A percentile compares a stretch with the other conserved stretches of the same genome.
phyloP scores from a whole-genome alignment of 2,329 filamentous ascomycete genomes.

The Huntiella moniliformis region DNA sequence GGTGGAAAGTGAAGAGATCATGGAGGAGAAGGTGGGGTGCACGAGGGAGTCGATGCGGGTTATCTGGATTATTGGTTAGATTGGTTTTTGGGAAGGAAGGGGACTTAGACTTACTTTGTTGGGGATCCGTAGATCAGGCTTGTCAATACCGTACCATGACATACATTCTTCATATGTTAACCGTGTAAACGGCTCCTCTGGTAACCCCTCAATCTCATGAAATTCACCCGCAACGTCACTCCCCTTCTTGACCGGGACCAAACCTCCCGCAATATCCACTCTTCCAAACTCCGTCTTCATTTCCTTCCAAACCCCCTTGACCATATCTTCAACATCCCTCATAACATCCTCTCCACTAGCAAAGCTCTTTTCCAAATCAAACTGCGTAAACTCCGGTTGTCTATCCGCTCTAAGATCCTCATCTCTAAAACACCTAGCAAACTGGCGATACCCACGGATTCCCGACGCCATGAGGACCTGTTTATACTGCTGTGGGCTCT shows the following conservation, averaged over 20 bases:
- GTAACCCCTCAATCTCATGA: slow-evolving; percentile 4
- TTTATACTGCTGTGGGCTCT: slow-evolving; percentile 97
- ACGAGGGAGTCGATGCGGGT: slow-evolving; percentile 43
- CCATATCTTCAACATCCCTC: slow-evolving; percentile 29
- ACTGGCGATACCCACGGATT: slow-evolving; percentile 68
- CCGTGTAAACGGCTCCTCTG: slow-evolving; percentile 30
- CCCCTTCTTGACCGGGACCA: slow-evolving; percentile 15
- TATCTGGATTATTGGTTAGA: slow-evolving; percentile 35
- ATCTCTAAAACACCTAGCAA: slow-evolving; percentile 87
- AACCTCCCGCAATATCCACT: slow-evolving; percentile 16
- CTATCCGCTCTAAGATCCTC: slow-evolving; percentile 83
- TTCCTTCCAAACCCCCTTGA: slow-evolving; percentile 34
- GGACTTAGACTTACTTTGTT: slow-evolving; percentile 31
- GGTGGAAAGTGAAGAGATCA: slow-evolving; percentile 56
- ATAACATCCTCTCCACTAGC: slow-evolving; percentile 54
- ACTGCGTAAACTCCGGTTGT: slow-evolving; percentile 92
- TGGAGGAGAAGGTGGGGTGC: slow-evolving; percentile 45
- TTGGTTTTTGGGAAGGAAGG: background rate
- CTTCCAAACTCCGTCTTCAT: slow-evolving; percentile 25
- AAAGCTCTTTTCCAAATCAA: slow-evolving; percentile 91
- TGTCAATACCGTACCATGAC: slow-evolving; percentile 67
- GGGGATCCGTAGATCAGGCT: slow-evolving; percentile 69
- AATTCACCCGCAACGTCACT: slow-evolving; percentile 4
- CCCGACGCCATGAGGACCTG: slow-evolving; percentile 92
- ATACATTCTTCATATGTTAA: slow-evolving; percentile 65